Evolutionary conservation across 192 early-diverging fungal species (phyloP).

Genomic region (Oehlia diaphana): DNA sequence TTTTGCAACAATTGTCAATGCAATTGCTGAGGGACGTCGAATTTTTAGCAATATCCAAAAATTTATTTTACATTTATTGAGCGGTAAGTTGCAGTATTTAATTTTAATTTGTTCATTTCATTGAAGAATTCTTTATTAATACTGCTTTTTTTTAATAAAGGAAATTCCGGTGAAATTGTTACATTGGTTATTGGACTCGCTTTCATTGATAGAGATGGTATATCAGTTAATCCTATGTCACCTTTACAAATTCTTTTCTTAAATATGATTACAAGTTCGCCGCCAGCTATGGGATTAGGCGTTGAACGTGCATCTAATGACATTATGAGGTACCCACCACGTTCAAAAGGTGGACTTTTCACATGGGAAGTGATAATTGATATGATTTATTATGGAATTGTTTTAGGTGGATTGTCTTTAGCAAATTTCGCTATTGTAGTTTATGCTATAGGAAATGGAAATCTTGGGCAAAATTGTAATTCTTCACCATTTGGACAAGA

Average conservation of each 20-base stretch:
- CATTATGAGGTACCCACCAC: slow-evolving; percentile 75
- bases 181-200: slow-evolving; percentile 54
- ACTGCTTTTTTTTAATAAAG: no score
- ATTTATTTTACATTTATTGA: no score
- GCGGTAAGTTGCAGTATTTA: no score
- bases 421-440: slow-evolving; percentile 64
- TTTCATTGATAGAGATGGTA: slow-evolving; percentile 59
- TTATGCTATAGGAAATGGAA: slow-evolving; percentile 59
- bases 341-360: slow-evolving; percentile 31
- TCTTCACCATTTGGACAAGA: neutral
- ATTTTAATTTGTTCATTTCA: no score
- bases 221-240: slow-evolving; percentile 74
- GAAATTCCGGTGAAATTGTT: slow-evolving; percentile 35
- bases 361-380: slow-evolving; percentile 60
- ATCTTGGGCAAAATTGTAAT: slow-evolving; percentile 37
- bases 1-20: no score
- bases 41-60: neutral
- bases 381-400: slow-evolving; percentile 66
- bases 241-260: slow-evolving; percentile 80
- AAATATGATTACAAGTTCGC: slow-evolving; percentile 80
- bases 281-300: slow-evolving; percentile 77
- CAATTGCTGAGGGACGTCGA: no score
- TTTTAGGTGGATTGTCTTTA: slow-evolving; percentile 47
- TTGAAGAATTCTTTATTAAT: no score
- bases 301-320: slow-evolving; percentile 62